Evolutionary conservation across 371 early-diverging fungal species (phyloP).

Genomic region (Actinomortierella wolfii): DNA sequence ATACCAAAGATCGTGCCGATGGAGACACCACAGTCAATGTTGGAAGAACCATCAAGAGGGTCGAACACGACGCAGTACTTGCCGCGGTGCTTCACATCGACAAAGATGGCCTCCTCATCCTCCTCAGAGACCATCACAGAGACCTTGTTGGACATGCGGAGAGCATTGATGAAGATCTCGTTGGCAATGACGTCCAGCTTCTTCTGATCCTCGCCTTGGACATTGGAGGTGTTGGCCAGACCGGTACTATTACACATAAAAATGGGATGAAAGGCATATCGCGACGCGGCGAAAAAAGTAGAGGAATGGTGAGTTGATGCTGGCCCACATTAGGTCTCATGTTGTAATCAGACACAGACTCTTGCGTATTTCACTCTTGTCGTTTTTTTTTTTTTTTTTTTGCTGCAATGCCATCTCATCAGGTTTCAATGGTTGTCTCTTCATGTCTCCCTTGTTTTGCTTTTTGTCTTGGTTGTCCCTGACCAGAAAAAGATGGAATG

Average conservation of each 20-base stretch:
- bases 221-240: conserved; percentile 85
- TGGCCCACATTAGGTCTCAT: no score
- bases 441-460: no score
- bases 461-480: no score
- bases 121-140: conserved; percentile 95
- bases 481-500: no score
- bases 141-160: conserved; percentile 91
- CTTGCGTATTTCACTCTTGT: no score
- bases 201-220: conserved; percentile 96
- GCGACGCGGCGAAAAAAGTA: background rate
- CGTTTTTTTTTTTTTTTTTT: no score
- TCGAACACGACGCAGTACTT: conserved; percentile 97
- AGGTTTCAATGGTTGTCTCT: no score
- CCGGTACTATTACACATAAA: conserved; percentile 66
- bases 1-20: conserved; percentile 99
- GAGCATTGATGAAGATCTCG: conserved; percentile 96
- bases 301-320: no score
- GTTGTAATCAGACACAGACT: no score
- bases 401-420: no score
- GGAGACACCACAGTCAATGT: conserved; percentile 98
- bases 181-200: conserved; percentile 97
- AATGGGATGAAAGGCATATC: background rate
- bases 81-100: conserved; percentile 76
- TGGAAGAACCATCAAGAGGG: conserved; percentile 95
- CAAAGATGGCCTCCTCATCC: conserved; percentile 91